Base-by-base conservation (phyloP, 2,329 filamentous ascomycete species). In the Mycosphaerella arachidis region DNA sequence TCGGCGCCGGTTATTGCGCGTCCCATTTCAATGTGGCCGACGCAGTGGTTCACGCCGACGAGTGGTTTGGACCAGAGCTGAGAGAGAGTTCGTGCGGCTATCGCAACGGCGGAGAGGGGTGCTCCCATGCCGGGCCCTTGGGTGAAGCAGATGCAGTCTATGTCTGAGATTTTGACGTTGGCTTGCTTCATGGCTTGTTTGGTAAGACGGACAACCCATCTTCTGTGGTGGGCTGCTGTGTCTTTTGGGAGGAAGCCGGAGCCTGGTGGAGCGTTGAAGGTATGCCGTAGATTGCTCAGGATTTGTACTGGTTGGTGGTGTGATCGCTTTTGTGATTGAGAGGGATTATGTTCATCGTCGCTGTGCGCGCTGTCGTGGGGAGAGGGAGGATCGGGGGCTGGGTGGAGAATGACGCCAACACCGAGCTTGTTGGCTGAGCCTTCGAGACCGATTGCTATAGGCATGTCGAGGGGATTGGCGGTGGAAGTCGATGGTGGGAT, bases 1-100 rank as follows among this genome's bases (percentile, higher is more conserved):
- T 84, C 79, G 16, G 94, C 92, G 60, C 91, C 90, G 4, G 94
- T 97, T 72, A 99, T 96, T 61, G 89, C 84, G 54, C 94, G 84
- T 33, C 94, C 94, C 94, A 99, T 99, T 79, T 99, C 94, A 70
- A 99, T 97, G 76, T 99, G 94, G 48, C 94, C 94, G 52, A 99
- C 90, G 76, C 94, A 99, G 77, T 99, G 94, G 77, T 99, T 99
- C 29, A 99, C 94, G 27, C 92, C 93, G 3, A 99, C 88, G 40
- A 99, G 81, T n/a, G 89, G 86, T 75, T 91, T 91, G 56, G 80
- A 82, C 94, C 94, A 99, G 16, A 99, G 82, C 60, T 96, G 78
- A 46, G 86, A 82, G 33, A 97, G 79, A 63, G 90, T 91, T 61
- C 94, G 84, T 20, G 92, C 94, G 1, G 87, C 92, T 37, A 97